phyloP scores from a whole-genome alignment of 306 rosid genomes.

The Trichosanthes truncata region DNA sequence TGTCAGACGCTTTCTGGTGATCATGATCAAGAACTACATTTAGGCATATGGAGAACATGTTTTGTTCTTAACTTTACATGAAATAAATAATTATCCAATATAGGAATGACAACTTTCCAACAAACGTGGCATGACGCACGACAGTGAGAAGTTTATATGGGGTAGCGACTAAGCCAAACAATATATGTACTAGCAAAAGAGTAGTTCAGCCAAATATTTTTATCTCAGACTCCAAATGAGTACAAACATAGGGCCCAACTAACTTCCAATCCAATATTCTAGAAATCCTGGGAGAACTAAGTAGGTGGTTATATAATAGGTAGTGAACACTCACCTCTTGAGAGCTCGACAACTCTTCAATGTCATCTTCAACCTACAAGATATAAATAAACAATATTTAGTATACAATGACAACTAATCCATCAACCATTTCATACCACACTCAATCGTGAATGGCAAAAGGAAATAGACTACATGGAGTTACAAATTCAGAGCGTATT shows the following conservation, averaged over 20 bases:
- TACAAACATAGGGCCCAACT: neutral
- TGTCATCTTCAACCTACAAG: conserved; percentile 30
- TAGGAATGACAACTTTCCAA: neutral
- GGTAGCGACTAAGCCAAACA: neutral
- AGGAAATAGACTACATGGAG: neutral
- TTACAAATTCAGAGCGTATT: neutral
- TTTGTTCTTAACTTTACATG: neutral
- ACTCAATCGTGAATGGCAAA: neutral
- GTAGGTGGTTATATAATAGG: neutral
- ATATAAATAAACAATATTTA: neutral
- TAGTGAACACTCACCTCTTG: conserved; percentile 19
- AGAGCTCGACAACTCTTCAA: conserved; percentile 32
- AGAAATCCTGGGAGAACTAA: neutral
- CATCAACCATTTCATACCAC: neutral
- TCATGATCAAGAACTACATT: neutral
- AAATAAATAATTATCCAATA: neutral
- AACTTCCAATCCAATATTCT: neutral
- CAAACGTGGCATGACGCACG: neutral
- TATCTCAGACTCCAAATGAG: neutral
- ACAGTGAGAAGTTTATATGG: neutral
- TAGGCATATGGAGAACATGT: neutral
- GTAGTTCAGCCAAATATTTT: neutral
- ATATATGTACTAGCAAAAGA: neutral
- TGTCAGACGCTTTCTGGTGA: neutral
- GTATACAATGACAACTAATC: neutral